Evolutionary conservation across 192 early-diverging fungal genomes (phyloP).

Genomic region (Coemansia guatemalensis): DNA sequence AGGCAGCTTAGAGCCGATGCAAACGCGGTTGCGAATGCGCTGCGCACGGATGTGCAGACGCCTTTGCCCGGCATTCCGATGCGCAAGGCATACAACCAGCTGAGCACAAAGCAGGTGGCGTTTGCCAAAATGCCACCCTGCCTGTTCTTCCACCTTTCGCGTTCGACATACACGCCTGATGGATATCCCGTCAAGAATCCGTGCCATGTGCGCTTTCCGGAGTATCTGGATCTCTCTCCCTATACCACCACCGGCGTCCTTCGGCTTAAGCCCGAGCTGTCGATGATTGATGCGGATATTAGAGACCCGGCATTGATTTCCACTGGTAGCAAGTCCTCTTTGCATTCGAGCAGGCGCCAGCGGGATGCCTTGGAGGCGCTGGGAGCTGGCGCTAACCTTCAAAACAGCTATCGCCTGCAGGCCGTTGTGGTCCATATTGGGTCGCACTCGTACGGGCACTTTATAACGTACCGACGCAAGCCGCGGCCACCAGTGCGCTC

Average conservation of each 20-base stretch:
- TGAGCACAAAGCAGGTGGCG: conserved; percentile 74
- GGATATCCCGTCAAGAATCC: conserved; percentile 80
- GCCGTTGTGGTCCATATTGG: conserved; percentile 91
- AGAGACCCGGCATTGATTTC: neutral
- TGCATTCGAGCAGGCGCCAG: conserved; percentile 17
- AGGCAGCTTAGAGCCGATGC: conserved; percentile 29
- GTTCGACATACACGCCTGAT: conserved; percentile 70
- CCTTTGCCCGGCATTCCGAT: conserved; percentile 47
- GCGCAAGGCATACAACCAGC: conserved; percentile 44
- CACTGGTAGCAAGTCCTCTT: neutral
- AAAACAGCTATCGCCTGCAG: conserved; percentile 69
- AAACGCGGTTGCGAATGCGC: conserved; percentile 36
- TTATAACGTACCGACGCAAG: conserved; percentile 83
- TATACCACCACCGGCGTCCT: conserved; percentile 66
- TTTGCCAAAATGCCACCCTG: conserved; percentile 75
- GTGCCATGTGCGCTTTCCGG: conserved; percentile 76
- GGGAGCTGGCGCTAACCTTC: conserved; percentile 24
- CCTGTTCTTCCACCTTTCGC: conserved; percentile 82
- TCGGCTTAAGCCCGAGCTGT: conserved; percentile 56
- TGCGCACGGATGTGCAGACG: conserved; percentile 52
- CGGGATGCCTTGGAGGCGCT: conserved; percentile 42
- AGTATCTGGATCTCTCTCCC: conserved; percentile 71
- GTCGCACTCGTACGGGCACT: conserved; percentile 89
- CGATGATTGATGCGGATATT: conserved; percentile 47
- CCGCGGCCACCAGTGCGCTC: conserved; percentile 39